Conservation (phyloP, 2,329 filamentous ascomycete species). For the Cladosporium sp. region DNA sequence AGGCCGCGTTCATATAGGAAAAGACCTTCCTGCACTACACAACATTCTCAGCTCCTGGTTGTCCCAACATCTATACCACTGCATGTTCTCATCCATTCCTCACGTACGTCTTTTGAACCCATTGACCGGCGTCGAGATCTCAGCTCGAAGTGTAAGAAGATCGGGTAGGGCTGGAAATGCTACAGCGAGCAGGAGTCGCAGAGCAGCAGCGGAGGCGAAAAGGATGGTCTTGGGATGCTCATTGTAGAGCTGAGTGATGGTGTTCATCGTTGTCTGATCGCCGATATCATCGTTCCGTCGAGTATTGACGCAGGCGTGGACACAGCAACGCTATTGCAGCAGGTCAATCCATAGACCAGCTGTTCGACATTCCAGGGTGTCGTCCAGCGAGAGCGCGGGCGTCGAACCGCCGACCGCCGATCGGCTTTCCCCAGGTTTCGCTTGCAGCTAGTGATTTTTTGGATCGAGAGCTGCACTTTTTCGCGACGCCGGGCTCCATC, state of each 20-base stretch:
- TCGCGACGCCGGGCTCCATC: not conserved
- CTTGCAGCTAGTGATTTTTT: constrained; percentile 3
- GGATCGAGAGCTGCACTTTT: constrained; percentile 11
- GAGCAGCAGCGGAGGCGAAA: constrained; percentile 69
- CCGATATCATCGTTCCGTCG: constrained; percentile 12
- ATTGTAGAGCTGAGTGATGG: constrained; percentile 24
- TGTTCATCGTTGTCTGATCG: constrained; percentile 19
- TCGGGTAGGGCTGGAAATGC: constrained; percentile 79
- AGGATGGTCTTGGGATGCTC: constrained; percentile 55
- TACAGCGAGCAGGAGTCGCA: constrained; percentile 75
- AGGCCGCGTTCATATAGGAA: constrained; percentile 96
- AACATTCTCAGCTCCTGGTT: constrained; percentile 26
- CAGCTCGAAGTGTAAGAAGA: constrained; percentile 82
- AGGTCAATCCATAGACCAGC: not conserved
- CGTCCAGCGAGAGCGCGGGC: not conserved
- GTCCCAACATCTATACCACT: constrained; percentile 14
- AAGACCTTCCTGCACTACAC: constrained; percentile 84
- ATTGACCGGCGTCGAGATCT: constrained; percentile 93
- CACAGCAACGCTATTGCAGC: not conserved
- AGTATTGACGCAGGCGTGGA: not conserved
- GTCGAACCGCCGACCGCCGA: not conserved
- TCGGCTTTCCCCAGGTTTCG: constrained; percentile 10
- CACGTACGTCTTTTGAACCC: constrained; percentile 92
- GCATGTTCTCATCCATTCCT: not conserved
- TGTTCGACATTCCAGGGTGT: not conserved